phyloP scores from a whole-genome alignment of 257 asterid genomes.

The Solanum ahanhuiri region DNA sequence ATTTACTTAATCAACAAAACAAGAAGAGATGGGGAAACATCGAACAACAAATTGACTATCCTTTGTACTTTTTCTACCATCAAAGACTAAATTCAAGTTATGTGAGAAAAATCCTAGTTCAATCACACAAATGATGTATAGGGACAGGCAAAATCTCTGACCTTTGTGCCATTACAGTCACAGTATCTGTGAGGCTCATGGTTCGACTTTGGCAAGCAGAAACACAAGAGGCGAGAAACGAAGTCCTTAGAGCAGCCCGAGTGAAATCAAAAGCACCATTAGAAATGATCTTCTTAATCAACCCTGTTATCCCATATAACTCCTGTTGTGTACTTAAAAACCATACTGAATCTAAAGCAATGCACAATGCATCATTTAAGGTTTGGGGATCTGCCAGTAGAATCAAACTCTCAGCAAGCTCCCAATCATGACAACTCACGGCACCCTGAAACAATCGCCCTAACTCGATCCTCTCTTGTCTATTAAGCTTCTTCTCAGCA shows the following conservation, averaged over 20 bases:
- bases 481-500: slow-evolving; percentile 62
- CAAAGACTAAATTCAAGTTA: background rate
- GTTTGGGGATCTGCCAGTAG: slow-evolving; percentile 92
- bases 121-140: background rate
- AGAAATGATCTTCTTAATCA: slow-evolving; percentile 73
- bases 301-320: slow-evolving; percentile 65
- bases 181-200: slow-evolving; percentile 95
- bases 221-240: slow-evolving; percentile 97
- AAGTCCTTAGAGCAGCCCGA: slow-evolving; percentile 92
- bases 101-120: background rate
- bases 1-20: background rate
- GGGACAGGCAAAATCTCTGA: background rate
- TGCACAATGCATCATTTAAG: slow-evolving; percentile 86
- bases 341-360: slow-evolving; percentile 91
- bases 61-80: background rate
- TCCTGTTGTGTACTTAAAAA: slow-evolving; percentile 73
- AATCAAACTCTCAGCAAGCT: slow-evolving; percentile 81
- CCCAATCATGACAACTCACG: slow-evolving; percentile 95
- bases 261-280: slow-evolving; percentile 95
- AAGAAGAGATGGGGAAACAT: background rate
- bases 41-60: background rate
- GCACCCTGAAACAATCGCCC: slow-evolving; percentile 95
- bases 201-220: slow-evolving; percentile 98
- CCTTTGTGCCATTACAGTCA: slow-evolving; percentile 99
- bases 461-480: slow-evolving; percentile 85